Evolutionary conservation across 2,329 filamentous ascomycete genomes (phyloP), one percentile per base, ranked within the genome.

Genomic region (Aspergillus aculeatus): DNA sequence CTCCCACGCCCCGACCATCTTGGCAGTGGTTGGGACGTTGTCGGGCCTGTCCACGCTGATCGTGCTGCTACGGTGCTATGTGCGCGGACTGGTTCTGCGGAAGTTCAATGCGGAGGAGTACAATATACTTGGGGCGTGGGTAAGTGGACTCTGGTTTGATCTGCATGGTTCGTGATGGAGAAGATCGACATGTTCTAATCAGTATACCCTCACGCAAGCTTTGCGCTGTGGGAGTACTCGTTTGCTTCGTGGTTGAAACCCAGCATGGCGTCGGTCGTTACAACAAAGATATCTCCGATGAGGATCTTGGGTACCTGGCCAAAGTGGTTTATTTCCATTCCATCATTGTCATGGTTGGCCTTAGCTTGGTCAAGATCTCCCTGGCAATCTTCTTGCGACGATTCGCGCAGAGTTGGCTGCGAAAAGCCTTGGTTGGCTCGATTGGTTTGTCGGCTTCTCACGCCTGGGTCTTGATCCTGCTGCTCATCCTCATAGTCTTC

Each of bases 31-130:
- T 1, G 66, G 76, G 10, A 59, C 75, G 1, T 71, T 81, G 51
- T 76, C 77, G 14, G 66, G 69, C 0, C 47, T 77, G 12, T 77
- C 80, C 1, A 65, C 75, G 0, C 52, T 80, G 10, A 68, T 74
- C 1, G 77, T 82, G 1, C 6, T 75, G 4, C 67, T 78, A n/a
- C 76, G 81, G 31, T 67, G 78, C 35, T 82, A 81, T 59, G 82
- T 83, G 26, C 76, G 83, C 11, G 26, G 76, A 2, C 65, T 69
- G 11, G 77, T 84, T 68, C 74, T 84, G 49, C 80, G 77, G 24
- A 79, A 78, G 29, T 73, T 81, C 49, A 81, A 82, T 2, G 64
- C 73, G 24, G 83, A 85, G 71, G 83, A 84, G 65, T 80, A 73
- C 59, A 62, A 78, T 2, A 82, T 83, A 65, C 53, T 78, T 1